These are phyloP conservation scores for Coemansia sp. DNA, from an alignment of 192 early-diverging fungal species.

Conservation along the genomic window DNA sequence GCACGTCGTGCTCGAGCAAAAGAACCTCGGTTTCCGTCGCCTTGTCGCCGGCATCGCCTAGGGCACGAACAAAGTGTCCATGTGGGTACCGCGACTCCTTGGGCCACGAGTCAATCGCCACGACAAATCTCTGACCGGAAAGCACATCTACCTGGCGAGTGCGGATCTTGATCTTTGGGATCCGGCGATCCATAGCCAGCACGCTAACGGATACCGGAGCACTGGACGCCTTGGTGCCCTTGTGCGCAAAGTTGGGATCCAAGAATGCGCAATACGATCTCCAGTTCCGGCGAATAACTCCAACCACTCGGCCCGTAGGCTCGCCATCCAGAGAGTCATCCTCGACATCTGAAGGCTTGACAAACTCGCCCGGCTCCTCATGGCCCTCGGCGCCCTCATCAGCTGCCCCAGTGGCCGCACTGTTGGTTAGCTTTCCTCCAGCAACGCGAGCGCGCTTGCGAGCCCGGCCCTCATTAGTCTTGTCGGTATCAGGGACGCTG, in stretches of 20 bases:
- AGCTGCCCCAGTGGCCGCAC: background rate
- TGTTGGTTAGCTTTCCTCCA: slow-evolving; percentile 3
- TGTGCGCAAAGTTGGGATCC: slow-evolving; percentile 64
- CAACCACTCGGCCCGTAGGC: slow-evolving; percentile 87
- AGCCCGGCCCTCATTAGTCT: slow-evolving; percentile 7
- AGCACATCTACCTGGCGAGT: slow-evolving; percentile 83
- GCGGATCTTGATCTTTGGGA: slow-evolving; percentile 91
- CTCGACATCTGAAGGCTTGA: slow-evolving; percentile 20
- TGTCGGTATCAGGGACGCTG: slow-evolving; percentile 20
- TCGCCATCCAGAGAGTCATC: slow-evolving; percentile 39
- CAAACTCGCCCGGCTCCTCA: slow-evolving; percentile 14
- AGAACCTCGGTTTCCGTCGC: slow-evolving; percentile 96
- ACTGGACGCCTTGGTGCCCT: slow-evolving; percentile 56
- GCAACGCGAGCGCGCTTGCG: slow-evolving; percentile 35
- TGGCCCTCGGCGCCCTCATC: background rate
- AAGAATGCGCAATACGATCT: slow-evolving; percentile 91
- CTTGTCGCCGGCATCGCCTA: slow-evolving; percentile 94
- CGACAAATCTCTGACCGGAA: slow-evolving; percentile 84
- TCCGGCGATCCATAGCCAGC: slow-evolving; percentile 86
- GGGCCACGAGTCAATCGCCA: slow-evolving; percentile 89
- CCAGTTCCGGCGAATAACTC: slow-evolving; percentile 94
- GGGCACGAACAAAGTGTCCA: slow-evolving; percentile 88
- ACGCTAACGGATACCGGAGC: slow-evolving; percentile 63
- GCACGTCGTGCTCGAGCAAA: slow-evolving; percentile 94
- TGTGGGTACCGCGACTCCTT: slow-evolving; percentile 73